Evolutionary conservation across 148 eudicot species (phyloP), one percentile per base, ranked within the genome.

Genomic region (Limonium bicolor): DNA sequence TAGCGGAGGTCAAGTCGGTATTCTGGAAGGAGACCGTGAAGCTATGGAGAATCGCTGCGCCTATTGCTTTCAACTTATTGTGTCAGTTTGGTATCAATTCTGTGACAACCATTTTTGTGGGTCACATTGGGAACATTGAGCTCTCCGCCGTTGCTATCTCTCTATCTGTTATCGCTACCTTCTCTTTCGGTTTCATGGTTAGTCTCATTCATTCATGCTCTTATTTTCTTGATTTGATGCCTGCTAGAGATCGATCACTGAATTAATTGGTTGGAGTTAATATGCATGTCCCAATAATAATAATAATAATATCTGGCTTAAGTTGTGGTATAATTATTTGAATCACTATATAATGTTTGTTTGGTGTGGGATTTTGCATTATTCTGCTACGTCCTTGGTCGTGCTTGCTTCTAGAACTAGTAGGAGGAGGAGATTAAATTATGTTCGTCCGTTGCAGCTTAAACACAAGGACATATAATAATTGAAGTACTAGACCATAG

Each of bases 91-190:
- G 21, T 38, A 33, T 24, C 17, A 40, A 53, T 24, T 30, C 58
- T 2, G 14, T 53, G 14, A 53, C 58, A 1, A 28, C 31, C n/a
- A 41, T 53, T 14, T 53, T 53, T 24, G 58, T 31, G 6, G 58
- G 39, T 3, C 58, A 42, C 31, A 30, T 53, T 32, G 58, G 58
- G 1, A 49, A 41, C 11, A 5, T 41, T 16, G 47, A 53, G 30
- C 49, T 53, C 28, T 53, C 58, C 11, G 48, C 58, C 15, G 58
- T 53, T 2, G 49, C 58, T 14, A 44, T 53, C 21, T 41, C 58
- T 20, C 24, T 41, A 17, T 27, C 58, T 16, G 49, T 53, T 21
- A 37, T 53, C 29, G 58, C 28, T 25, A 22, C 28, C 24, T 41
- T 53, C 48, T 27, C 58, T 14, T 53, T 53, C 30, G 58, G 58